Percentiles rank a stretch among this genome's conserved stretches.
phyloP scores from a whole-genome alignment of 2,329 filamentous ascomycete species.

The Fusarium sp. region DNA sequence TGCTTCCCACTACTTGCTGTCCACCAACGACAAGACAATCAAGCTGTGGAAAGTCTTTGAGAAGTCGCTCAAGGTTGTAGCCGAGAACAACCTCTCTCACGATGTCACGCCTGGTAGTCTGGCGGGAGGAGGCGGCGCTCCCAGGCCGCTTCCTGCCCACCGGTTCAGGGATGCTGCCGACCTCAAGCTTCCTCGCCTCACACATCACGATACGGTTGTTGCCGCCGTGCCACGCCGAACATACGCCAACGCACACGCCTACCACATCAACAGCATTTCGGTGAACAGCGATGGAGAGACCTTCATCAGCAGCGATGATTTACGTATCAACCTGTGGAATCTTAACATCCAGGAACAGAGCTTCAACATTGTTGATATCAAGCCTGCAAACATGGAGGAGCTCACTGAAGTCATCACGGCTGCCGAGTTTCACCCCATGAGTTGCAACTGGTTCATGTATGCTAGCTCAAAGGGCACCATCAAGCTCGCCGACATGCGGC shows the following conservation, averaged over 20 bases:
- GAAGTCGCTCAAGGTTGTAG: constrained; percentile 98
- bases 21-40: constrained; percentile 99
- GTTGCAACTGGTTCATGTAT: constrained; percentile 99
- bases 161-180: constrained; percentile 85
- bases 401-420: constrained; percentile 98
- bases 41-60: constrained; percentile 99
- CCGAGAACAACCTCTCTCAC: constrained; percentile 97
- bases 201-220: constrained; percentile 98
- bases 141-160: constrained; percentile 75
- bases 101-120: constrained; percentile 85
- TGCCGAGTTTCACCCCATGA: constrained; percentile 94
- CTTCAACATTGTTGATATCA: constrained; percentile 99
- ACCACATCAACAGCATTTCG: constrained; percentile 99
- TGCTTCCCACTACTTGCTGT: constrained; percentile 96
- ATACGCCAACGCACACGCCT: constrained; percentile 98
- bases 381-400: constrained; percentile 99
- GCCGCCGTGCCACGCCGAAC: constrained; percentile 95
- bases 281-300: constrained; percentile 99
- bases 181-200: constrained; percentile 93
- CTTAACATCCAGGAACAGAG: constrained; percentile 99
- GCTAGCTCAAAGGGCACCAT: constrained; percentile 99
- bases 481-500: constrained; percentile 98
- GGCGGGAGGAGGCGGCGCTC: constrained; percentile 81
- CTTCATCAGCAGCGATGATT: constrained; percentile 98
- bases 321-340: constrained; percentile 99